Evolutionary conservation across 139 green algal species (phyloP).

Genomic region (Ettlia oleoabundans): DNA sequence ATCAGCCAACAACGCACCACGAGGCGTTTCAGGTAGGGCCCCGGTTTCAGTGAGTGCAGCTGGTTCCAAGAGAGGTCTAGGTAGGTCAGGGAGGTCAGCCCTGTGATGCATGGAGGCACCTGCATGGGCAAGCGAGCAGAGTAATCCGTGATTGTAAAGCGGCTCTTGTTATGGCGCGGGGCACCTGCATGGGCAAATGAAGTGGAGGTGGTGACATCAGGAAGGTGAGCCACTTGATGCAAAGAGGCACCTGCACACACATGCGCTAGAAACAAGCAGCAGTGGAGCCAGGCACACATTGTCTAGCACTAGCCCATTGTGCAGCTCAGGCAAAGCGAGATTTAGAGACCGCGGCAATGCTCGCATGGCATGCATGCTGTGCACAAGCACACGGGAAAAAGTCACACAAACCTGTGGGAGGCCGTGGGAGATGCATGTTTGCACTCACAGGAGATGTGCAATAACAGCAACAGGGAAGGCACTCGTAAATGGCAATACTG

Average conservation of each 20-base stretch:
- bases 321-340: too few relatives aligned
- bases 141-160: not conserved
- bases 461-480: not conserved
- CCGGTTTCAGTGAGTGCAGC: slow-evolving; percentile 3
- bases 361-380: too few relatives aligned
- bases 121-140: not conserved
- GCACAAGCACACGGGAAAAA: too few relatives aligned
- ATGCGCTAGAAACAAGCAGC: too few relatives aligned
- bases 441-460: not conserved
- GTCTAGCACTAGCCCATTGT: too few relatives aligned
- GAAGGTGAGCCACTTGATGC: too few relatives aligned
- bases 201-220: too few relatives aligned
- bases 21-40: slow-evolving; percentile 17
- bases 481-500: not conserved
- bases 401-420: too few relatives aligned
- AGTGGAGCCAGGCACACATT: too few relatives aligned
- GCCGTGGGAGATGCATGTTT: not conserved
- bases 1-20: not conserved
- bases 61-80: slow-evolving; percentile 18
- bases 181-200: too few relatives aligned
- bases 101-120: not conserved
- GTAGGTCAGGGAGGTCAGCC: not conserved
- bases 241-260: too few relatives aligned
- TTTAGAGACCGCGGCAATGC: too few relatives aligned
- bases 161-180: not conserved